These are phyloP conservation scores for Yarrowia galli DNA, from an alignment of 1,139 yeast genomes.

Conservation along the genomic window DNA sequence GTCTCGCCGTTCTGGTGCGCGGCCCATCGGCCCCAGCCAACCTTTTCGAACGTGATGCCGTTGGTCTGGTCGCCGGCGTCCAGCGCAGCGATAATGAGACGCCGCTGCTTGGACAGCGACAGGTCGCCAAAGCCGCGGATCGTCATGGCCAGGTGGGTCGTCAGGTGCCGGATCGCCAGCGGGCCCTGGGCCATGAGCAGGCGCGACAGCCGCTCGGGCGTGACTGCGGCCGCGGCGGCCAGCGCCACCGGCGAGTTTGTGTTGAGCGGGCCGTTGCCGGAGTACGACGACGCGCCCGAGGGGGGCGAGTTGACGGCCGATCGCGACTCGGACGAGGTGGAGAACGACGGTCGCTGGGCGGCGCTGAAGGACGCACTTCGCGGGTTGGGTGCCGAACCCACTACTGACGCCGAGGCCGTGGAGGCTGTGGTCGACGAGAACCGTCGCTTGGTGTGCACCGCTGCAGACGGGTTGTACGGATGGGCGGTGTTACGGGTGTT, in stretches of 20 bases:
- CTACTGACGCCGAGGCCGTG: not conserved
- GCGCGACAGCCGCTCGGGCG: constrained; percentile 77
- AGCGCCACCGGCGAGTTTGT: constrained; percentile 89
- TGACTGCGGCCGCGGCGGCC: constrained; percentile 86
- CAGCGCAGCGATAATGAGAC: constrained; percentile 87
- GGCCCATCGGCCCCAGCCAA: constrained; percentile 99
- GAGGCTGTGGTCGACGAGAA: constrained; percentile 22
- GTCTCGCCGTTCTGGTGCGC: constrained; percentile 55
- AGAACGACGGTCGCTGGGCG: constrained; percentile 26
- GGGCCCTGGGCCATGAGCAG: constrained; percentile 81
- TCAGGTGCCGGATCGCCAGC: constrained; percentile 86
- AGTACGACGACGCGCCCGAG: constrained; percentile 25
- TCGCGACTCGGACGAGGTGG: constrained; percentile 5
- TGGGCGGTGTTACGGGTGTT: constrained; percentile 24
- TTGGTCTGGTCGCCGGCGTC: constrained; percentile 72
- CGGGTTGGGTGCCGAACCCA: constrained; percentile 31
- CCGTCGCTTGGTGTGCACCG: constrained; percentile 30
- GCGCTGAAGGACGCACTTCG: constrained; percentile 28
- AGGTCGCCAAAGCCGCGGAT: constrained; percentile 81
- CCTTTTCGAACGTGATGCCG: constrained; percentile 76
- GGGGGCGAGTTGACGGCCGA: constrained; percentile 36
- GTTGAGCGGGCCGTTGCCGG: constrained; percentile 53
- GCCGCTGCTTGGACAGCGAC: constrained; percentile 85
- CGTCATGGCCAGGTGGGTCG: constrained; percentile 75
- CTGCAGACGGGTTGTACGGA: constrained; percentile 21